Evolutionary conservation across 1,139 yeast genomes (phyloP), one percentile per base, ranked within the genome.

Genomic region (Pichia sp.): DNA sequence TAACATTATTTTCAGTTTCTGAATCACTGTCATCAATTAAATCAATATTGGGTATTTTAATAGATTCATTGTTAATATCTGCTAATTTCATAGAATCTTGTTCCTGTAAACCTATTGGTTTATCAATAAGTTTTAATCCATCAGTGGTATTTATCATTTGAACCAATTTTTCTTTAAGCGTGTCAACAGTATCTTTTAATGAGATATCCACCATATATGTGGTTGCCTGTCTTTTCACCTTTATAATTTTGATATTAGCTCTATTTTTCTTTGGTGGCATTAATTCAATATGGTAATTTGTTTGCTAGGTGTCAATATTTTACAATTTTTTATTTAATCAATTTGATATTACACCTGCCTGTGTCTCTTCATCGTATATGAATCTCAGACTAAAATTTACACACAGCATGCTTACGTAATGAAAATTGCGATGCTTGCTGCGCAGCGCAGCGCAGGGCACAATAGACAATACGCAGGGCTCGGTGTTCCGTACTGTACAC

Each of bases 61-160:
- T 58, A 43, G 56, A 61, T 1, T 49, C 56, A 8, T 52, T 59
- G 5, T 54, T 25, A 2, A 31, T 36, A 2, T 27, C 30, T 2
- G 6, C 8, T 4, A 8, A 8, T 4, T n/a, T 9, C 12, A 37
- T 4, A 4, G 31, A 31, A 22, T 36, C 38, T n/a, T 33, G 26
- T 2, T 10, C 55, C 12, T 29, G 52, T 24, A 51, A 52, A 43
- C 26, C 51, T 44, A 30, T 38, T 2, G 61, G 59, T 11, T 24
- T 35, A 40, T 53, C 55, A n/a, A 51, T 38, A 5, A 51, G 16
- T 30, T 30, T 43, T 28, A 75, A 50, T 0, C 83, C 83, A 3
- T 82, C 82, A 1, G 78, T 65, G 12, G 60, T 54, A 47, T 70
- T 68, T 35, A 79, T 69, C 28, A 72, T 68, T 2, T 57, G 54